Conservation (phyloP, 345 rosid species). For the Pseudoturritis turrita region DNA sequence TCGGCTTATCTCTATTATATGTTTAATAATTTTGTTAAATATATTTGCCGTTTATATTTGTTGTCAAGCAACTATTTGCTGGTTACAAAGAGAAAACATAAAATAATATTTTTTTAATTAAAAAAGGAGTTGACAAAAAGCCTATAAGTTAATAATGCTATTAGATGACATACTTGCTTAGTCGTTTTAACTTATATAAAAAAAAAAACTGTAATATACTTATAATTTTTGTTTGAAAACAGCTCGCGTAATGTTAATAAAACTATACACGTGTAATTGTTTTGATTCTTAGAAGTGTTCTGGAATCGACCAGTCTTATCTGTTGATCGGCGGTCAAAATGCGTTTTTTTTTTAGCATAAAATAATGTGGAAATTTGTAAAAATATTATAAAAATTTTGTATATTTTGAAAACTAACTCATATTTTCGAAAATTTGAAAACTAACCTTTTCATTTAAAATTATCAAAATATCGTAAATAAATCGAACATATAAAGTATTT, state of each 20-base stretch:
- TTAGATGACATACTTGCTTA: slow-evolving; percentile 25
- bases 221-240: not conserved
- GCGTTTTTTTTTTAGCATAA: too few species aligned
- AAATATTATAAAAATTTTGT: too few species aligned
- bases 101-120: not conserved
- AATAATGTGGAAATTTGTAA: too few species aligned
- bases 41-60: not conserved
- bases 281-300: not conserved
- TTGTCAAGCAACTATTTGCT: not conserved
- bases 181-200: not conserved
- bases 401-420: too few species aligned
- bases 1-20: slow-evolving; percentile 4
- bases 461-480: too few species aligned
- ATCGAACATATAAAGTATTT: too few species aligned
- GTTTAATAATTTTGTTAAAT: not conserved
- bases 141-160: not conserved
- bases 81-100: not conserved
- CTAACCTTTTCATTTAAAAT: too few species aligned
- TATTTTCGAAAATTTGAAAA: too few species aligned
- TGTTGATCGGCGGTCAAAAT: not conserved
- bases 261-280: not conserved
- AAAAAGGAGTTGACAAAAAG: slow-evolving; percentile 5
- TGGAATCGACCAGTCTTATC: not conserved
- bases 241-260: not conserved
- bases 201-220: not conserved